Base-by-base conservation (phyloP, 1,284 basidiomycete species). In the Trichosporon coremiiforme region DNA sequence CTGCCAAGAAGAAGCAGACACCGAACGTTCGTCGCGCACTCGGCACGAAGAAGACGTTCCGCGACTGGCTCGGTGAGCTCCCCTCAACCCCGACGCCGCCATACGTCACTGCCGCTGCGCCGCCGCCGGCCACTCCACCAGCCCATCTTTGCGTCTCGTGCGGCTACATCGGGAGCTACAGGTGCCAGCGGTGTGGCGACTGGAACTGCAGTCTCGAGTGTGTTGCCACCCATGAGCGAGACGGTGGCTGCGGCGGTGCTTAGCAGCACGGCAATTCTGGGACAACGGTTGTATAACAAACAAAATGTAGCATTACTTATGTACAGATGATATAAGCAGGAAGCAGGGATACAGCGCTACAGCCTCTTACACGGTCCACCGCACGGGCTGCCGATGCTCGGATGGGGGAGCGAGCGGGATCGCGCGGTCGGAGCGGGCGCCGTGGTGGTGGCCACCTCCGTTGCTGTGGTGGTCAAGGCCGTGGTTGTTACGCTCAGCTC, bases 51-150 rank as follows among this genome's bases (percentile, higher is more conserved):
- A 83, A 83, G 67, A 75, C 71, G 13, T 68, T 82, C n/a, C 77
- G 78, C 66, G 82, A 83, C 69, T 83, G 81, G 79, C 64, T 83
- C 25, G 80, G 80, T 31, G 82, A 83, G 68, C 73, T 82, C 47
- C 80, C 80, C 0, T 31, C 73, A 0, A 66, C 71, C 0, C 79
- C 79, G 0, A 71, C 69, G 2, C 78, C 78, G 22, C 81, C 81
- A 13, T 81, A 82, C 47, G 22, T 79, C n/a, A 67, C 73, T 6
- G 76, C 80, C 4, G 71, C 70, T 0, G 75, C 79, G 4, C 75
- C 76, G 0, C 69, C 77, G 2, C 79, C 80, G 0, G n/a, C 31
- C 3, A 74, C 69, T 5, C 79, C 81, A 2, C 55, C 79, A 13
- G 66, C 79, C 0, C 66, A 72, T 45, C 66, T 82, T 33, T 82